phyloP scores from a whole-genome alignment of 2,329 filamentous ascomycete species.

The Spiromastix sp. region DNA sequence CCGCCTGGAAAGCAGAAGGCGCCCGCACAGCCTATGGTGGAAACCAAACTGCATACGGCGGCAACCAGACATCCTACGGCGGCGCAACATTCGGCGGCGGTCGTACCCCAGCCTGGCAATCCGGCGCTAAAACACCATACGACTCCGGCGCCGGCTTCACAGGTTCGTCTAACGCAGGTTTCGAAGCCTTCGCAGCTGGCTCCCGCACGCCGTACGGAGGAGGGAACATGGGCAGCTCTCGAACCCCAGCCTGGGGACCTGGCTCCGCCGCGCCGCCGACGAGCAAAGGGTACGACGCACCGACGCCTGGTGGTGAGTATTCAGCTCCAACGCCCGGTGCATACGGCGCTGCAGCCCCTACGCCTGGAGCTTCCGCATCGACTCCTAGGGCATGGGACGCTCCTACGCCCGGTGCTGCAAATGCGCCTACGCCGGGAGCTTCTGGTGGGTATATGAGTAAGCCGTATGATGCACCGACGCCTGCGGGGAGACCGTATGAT shows the following conservation, averaged over 20 bases:
- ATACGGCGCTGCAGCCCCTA: constrained; percentile 51
- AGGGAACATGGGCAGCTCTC: constrained; percentile 37
- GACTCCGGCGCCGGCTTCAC: constrained; percentile 56
- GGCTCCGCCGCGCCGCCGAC: constrained; percentile 19
- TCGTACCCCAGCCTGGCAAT: constrained; percentile 68
- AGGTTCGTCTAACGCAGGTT: constrained; percentile 49
- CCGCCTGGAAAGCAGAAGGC: constrained; percentile 47
- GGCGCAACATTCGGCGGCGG: constrained; percentile 38
- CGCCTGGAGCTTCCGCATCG: constrained; percentile 49
- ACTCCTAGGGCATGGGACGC: constrained; percentile 37
- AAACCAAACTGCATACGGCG: constrained; percentile 69
- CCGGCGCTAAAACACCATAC: constrained; percentile 61
- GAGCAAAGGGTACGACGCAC: constrained; percentile 54
- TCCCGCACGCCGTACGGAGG: constrained; percentile 61
- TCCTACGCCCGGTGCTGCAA: constrained; percentile 37
- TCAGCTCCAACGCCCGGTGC: constrained; percentile 57
- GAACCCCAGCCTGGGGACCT: constrained; percentile 35
- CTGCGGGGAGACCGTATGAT: constrained; percentile 30
- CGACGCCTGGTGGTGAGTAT: constrained; percentile 58
- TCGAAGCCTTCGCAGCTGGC: constrained; percentile 57
- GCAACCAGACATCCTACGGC: constrained; percentile 25
- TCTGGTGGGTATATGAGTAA: constrained; percentile 7
- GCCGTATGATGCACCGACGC: constrained; percentile 28
- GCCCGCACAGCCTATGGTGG: constrained; percentile 50
- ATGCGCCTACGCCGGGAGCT: constrained; percentile 32